These are phyloP conservation scores for Fragaria ananassa DNA, from an alignment of 306 rosid genomes.

Conservation along the genomic window DNA sequence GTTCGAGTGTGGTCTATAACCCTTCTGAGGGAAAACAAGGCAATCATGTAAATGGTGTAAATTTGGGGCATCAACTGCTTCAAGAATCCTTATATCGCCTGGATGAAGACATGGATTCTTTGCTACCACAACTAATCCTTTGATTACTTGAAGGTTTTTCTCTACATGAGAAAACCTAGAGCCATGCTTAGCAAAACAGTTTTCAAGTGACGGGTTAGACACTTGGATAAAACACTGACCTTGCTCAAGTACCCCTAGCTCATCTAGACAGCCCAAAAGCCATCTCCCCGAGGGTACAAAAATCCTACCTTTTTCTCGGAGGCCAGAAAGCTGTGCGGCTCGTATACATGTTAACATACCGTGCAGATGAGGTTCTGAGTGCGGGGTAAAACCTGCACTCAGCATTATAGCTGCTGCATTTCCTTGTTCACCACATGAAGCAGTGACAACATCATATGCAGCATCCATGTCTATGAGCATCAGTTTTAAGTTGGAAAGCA, in stretches of 20 bases:
- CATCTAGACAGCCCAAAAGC: conserved; percentile 88
- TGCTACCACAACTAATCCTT: conserved; percentile 67
- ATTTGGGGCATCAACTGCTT: conserved; percentile 79
- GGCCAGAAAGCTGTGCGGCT: conserved; percentile 80
- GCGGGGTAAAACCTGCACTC: conserved; percentile 84
- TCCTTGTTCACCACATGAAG: conserved; percentile 80
- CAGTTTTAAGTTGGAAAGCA: conserved; percentile 54
- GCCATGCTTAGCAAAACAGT: conserved; percentile 79
- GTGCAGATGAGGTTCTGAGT: conserved; percentile 79
- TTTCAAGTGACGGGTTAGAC: conserved; percentile 63
- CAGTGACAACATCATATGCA: conserved; percentile 70
- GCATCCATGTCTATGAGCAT: conserved; percentile 59
- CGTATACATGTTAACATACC: conserved; percentile 70
- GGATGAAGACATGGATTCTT: conserved; percentile 97
- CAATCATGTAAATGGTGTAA: conserved; percentile 77
- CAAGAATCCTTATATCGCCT: conserved; percentile 79
- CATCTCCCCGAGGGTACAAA: conserved; percentile 75
- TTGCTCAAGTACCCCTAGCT: conserved; percentile 58
- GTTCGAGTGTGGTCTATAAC: conserved; percentile 80
- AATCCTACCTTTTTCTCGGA: conserved; percentile 78
- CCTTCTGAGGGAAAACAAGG: conserved; percentile 84
- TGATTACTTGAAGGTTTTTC: conserved; percentile 48
- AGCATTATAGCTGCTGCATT: conserved; percentile 84
- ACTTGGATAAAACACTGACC: conserved; percentile 88
- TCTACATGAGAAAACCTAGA: conserved; percentile 48